Conservation (phyloP, 805 yeast species). For the Candida piceae region DNA sequence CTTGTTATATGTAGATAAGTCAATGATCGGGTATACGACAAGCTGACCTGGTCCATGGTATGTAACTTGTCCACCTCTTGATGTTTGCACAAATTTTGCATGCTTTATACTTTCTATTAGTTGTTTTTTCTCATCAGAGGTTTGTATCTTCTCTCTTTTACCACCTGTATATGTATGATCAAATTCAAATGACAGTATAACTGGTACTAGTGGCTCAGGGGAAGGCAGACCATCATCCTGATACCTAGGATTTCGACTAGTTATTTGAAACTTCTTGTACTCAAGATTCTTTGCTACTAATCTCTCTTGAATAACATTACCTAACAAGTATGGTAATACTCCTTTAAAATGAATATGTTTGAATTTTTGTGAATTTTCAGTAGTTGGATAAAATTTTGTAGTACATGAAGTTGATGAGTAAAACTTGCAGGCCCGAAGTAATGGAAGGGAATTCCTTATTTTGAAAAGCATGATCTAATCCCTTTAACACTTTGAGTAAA, state of each 20-base stretch:
- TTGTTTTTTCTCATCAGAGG: constrained; percentile 25
- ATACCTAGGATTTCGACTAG: constrained; percentile 15
- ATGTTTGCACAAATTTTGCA: constrained; percentile 70
- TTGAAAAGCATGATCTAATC: no score
- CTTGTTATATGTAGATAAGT: constrained; percentile 54
- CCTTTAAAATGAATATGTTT: constrained; percentile 42
- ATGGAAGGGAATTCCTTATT: no score
- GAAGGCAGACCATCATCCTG: constrained; percentile 9
- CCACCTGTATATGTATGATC: constrained; percentile 90
- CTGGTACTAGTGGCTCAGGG: constrained; percentile 51
- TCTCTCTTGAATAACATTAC: constrained; percentile 50
- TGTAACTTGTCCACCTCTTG: constrained; percentile 93
- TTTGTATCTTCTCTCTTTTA: constrained; percentile 60
- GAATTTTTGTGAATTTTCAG: constrained; percentile 28
- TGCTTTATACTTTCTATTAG: constrained; percentile 30
- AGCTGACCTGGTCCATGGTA: constrained; percentile 96
- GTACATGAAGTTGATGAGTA: constrained; percentile 6
- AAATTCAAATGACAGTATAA: constrained; percentile 78
- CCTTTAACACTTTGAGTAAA: no score
- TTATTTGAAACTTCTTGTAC: constrained; percentile 35
- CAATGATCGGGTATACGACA: constrained; percentile 76
- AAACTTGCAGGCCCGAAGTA: neutral
- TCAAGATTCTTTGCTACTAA: constrained; percentile 54
- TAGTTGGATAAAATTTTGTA: constrained; percentile 10
- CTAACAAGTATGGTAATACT: constrained; percentile 38